These are phyloP conservation scores for Kwoniella bestiolae DNA, from an alignment of 768 basidiomycete species.

Conservation along the genomic window DNA sequence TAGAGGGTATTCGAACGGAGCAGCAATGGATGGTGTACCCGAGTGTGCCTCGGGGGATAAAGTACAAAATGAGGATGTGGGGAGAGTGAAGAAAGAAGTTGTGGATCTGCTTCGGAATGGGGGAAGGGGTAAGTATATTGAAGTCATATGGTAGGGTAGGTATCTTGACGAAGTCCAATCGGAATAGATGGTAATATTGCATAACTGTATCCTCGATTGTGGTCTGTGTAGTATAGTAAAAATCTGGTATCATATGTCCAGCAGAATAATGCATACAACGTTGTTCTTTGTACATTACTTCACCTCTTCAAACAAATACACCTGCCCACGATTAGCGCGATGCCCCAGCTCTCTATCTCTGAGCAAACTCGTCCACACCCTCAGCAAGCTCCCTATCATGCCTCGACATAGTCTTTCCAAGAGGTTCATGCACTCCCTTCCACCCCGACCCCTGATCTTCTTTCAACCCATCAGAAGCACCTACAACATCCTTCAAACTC, in stretches of 20 bases:
- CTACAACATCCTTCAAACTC: not conserved
- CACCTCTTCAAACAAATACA: no score
- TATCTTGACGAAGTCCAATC: no score
- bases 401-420: not conserved
- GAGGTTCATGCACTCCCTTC: not conserved
- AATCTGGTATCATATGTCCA: no score
- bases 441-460: not conserved
- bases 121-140: conserved; percentile 22
- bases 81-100: not conserved
- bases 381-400: not conserved
- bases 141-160: conserved; percentile 21
- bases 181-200: not conserved
- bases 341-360: not conserved
- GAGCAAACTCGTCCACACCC: not conserved
- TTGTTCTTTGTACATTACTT: no score
- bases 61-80: not conserved
- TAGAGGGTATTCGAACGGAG: not conserved
- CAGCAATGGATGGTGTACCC: not conserved
- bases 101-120: conserved; percentile 8
- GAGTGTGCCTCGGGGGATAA: not conserved
- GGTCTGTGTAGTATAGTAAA: no score
- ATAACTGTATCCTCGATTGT: not conserved
- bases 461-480: not conserved
- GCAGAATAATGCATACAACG: no score
- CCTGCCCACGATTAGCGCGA: no score